phyloP scores from a whole-genome alignment of 169 alveolate genomes.

The Eimeria sp. region DNA sequence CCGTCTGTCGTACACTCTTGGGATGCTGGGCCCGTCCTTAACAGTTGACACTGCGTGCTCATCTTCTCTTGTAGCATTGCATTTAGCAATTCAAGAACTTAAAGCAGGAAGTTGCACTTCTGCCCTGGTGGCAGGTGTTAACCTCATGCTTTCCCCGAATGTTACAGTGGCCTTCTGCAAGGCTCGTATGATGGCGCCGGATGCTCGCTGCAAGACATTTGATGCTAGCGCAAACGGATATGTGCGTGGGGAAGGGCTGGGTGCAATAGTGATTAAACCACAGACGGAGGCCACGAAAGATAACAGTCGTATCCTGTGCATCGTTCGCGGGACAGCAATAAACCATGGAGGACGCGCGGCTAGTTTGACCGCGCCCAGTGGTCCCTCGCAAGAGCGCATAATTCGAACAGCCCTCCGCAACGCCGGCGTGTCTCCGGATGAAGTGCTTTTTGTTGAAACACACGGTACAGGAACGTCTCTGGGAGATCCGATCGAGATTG shows the following conservation, averaged over 20 bases:
- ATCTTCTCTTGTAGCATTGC: constrained; percentile 91
- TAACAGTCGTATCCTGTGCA: constrained; percentile 81
- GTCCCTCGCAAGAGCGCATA: constrained; percentile 90
- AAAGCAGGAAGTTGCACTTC: constrained; percentile 87
- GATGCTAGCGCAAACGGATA: constrained; percentile 91
- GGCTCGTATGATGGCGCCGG: constrained; percentile 89
- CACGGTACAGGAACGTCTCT: constrained; percentile 91
- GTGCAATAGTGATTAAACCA: constrained; percentile 85
- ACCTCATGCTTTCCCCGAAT: constrained; percentile 90
- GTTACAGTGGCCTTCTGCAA: constrained; percentile 91
- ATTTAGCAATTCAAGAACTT: constrained; percentile 87
- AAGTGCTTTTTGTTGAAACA: constrained; percentile 86
- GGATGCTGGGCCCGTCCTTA: constrained; percentile 89
- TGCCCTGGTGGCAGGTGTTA: constrained; percentile 90
- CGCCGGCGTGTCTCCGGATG: constrained; percentile 85
- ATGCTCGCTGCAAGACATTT: constrained; percentile 90
- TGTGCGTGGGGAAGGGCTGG: constrained; percentile 90
- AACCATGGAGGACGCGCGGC: constrained; percentile 91
- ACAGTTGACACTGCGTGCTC: constrained; percentile 93
- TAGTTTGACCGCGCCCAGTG: constrained; percentile 90
- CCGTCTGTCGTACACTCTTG: constrained; percentile 90
- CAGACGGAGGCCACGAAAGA: constrained; percentile 84
- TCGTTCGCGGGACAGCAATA: constrained; percentile 88
- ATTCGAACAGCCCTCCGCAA: constrained; percentile 86
- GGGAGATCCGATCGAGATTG: constrained; percentile 90